phyloP scores from a whole-genome alignment of 139 green algal genomes.

The Tetradesmus lagerheimii region DNA sequence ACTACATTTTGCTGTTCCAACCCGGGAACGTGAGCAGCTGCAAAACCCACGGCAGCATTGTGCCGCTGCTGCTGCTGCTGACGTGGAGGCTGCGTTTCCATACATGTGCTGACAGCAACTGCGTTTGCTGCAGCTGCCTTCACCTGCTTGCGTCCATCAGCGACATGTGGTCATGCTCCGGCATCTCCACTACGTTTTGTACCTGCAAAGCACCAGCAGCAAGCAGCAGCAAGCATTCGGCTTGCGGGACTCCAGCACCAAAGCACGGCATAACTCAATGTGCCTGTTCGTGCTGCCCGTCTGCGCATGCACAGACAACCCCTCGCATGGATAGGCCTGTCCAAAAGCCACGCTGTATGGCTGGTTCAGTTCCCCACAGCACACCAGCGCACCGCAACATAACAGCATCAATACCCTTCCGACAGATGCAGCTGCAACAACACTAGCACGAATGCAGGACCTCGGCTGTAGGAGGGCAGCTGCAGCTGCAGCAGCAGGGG shows the following conservation, averaged over 20 bases:
- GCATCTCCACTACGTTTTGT: conserved; percentile 92
- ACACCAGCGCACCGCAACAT: too few relatives aligned
- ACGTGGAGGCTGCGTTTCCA: neutral
- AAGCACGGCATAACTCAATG: neutral
- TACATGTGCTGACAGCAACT: neutral
- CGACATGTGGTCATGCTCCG: conserved; percentile 92
- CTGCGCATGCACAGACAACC: too few relatives aligned
- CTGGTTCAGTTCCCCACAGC: too few relatives aligned
- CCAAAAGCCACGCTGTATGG: too few relatives aligned
- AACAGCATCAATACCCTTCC: neutral
- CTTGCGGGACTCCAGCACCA: too few relatives aligned
- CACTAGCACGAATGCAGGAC: neutral
- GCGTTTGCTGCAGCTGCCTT: neutral
- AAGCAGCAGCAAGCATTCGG: neutral
- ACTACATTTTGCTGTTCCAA: too few relatives aligned
- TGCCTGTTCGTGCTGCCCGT: neutral
- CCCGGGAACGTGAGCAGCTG: too few relatives aligned
- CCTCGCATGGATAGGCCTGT: too few relatives aligned
- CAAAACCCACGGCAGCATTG: neutral
- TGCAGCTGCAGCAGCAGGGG: neutral
- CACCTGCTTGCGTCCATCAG: conserved; percentile 92
- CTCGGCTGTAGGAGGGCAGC: too few relatives aligned
- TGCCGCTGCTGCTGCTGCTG: neutral
- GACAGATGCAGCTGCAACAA: neutral
- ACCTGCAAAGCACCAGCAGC: conserved; percentile 70